These are phyloP conservation scores for Cryptosporidium xiaoi DNA, from an alignment of 169 alveolate species.

Conservation along the genomic window DNA sequence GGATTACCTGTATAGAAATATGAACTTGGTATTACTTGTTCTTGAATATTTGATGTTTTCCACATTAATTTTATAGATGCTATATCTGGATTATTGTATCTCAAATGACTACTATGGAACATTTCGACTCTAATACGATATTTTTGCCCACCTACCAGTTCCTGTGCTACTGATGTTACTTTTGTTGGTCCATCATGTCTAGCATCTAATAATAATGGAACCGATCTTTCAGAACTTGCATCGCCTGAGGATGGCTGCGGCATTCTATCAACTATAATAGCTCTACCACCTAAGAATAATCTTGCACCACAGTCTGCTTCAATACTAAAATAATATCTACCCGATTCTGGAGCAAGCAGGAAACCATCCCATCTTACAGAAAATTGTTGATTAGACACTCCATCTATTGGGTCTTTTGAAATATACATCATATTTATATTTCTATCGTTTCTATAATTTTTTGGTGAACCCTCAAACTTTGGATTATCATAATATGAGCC, in stretches of 20 bases:
- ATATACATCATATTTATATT: conserved; percentile 84
- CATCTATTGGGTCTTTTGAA: conserved; percentile 85
- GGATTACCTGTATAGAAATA: conserved; percentile 85
- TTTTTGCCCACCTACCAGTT: conserved; percentile 87
- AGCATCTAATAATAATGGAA: conserved; percentile 76
- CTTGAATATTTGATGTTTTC: conserved; percentile 82
- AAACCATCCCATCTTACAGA: conserved; percentile 91
- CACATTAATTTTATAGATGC: conserved; percentile 82
- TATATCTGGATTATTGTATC: conserved; percentile 80
- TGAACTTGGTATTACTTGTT: conserved; percentile 83
- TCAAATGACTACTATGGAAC: conserved; percentile 86
- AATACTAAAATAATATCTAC: conserved; percentile 81
- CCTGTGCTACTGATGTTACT: conserved; percentile 82
- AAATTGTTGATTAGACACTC: conserved; percentile 84
- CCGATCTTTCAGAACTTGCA: conserved; percentile 78
- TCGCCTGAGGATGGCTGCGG: conserved; percentile 83
- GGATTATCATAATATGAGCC: conserved; percentile 81
- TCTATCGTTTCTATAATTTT: conserved; percentile 82
- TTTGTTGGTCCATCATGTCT: conserved; percentile 76
- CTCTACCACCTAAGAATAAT: conserved; percentile 86
- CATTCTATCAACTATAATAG: conserved; percentile 86
- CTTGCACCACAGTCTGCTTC: conserved; percentile 89
- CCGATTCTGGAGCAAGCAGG: conserved; percentile 85
- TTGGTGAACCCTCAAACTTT: conserved; percentile 82
- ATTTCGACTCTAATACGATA: conserved; percentile 84